Evolutionary conservation across 129 eudicot species (phyloP), one percentile per base, ranked within the genome.

Genomic region (Artemisia argyi): DNA sequence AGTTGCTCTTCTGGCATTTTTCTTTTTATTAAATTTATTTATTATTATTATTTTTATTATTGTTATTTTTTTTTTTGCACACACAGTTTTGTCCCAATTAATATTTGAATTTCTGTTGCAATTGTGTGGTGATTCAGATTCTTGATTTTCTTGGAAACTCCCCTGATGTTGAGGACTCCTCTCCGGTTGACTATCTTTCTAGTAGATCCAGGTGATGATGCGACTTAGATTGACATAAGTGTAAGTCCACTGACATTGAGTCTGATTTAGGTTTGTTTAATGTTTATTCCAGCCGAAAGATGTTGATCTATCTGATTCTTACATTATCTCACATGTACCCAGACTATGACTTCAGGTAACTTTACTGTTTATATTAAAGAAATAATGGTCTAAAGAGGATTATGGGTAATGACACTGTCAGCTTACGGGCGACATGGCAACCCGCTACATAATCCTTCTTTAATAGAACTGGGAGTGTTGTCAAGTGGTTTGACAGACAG

Each of bases 401-500:
- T 93, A 93, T 89, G 98, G 98, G 98, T 87, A 93, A 84, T 89
- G 98, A 78, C 90, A 89, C 71, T 80, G 92, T 93, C 96, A 93
- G 98, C 96, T 89, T 87, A 39, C 53, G 20, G 82, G 97, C 98
- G 97, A 82, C 92, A 72, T 89, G 96, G 86, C 95, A 89, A 83
- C 98, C 98, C 95, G 54, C 86, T 83, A 87, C 70, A 83, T 93
- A 87, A 82, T 85, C 87, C 83, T 80, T 68, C 73, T 77, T 81
- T 69, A 62, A 75, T 73, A 19, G 74, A 76, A 74, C 60, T 84
- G 98, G 98, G 90, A 85, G 98, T 93, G 98, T 93, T 93, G 98
- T 93, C 98, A 89, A 86, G 82, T 77, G 98, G 95, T 89, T 80
- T 93, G 98, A 93, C 98, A 87, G 89, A 79, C 98, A 87, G 98